Evolutionary conservation across 148 eudicot genomes (phyloP).

Genomic region (Drosera capensis): DNA sequence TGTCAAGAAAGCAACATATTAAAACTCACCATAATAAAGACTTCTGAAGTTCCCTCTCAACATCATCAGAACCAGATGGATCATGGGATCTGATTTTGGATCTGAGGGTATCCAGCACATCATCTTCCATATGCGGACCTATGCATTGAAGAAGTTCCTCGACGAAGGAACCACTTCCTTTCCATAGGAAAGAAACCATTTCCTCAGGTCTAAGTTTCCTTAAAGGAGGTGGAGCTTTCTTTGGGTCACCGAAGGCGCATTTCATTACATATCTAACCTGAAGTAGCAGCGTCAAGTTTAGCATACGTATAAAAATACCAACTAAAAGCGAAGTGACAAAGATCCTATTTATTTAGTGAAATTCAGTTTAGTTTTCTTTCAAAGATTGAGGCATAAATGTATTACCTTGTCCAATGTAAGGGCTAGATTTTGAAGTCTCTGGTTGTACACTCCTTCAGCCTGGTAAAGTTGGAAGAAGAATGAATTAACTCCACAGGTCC

Average conservation of each 20-base stretch:
- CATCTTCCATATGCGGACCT: constrained; percentile 61
- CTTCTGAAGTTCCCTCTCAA: constrained; percentile 50
- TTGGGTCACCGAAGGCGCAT: constrained; percentile 88
- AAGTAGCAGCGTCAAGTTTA: background rate
- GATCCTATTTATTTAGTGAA: background rate
- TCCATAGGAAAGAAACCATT: constrained; percentile 63
- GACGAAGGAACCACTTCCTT: constrained; percentile 74
- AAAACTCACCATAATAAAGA: constrained; percentile 71
- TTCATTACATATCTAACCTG: constrained; percentile 93
- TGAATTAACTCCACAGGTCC: too few relatives aligned
- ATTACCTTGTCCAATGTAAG: constrained; percentile 99
- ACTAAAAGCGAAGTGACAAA: background rate
- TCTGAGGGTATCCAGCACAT: constrained; percentile 38
- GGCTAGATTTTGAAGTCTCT: constrained; percentile 95
- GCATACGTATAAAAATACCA: constrained; percentile 1
- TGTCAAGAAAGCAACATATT: background rate
- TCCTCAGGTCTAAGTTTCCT: constrained; percentile 76
- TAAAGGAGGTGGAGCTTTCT: constrained; percentile 89
- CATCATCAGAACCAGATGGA: constrained; percentile 57
- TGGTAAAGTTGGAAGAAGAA: constrained; percentile 15
- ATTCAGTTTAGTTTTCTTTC: background rate
- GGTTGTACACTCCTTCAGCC: constrained; percentile 98
- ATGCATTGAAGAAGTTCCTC: constrained; percentile 66
- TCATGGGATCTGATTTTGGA: constrained; percentile 58
- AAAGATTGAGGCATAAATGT: constrained; percentile 1